Percentiles rank a stretch among this genome's conserved stretches.
Conservation (phyloP, 2,329 filamentous ascomycete species). For the Leptodontidium sp. region DNA sequence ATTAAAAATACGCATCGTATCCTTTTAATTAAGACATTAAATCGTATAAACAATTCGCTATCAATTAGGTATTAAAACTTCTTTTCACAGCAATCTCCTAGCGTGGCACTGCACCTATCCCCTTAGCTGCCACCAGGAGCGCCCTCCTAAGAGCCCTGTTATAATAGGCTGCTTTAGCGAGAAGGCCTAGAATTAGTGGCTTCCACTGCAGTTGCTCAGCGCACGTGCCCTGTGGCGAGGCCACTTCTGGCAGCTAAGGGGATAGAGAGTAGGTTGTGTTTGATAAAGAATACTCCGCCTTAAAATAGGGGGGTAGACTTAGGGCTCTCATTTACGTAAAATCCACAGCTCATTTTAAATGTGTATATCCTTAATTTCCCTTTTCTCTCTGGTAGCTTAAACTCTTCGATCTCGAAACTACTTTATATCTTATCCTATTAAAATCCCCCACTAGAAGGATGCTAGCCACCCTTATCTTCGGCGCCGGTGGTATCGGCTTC, state of each 20-base stretch:
- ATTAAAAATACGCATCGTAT: too few species aligned
- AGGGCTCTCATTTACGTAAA: background rate
- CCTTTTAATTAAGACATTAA: background rate
- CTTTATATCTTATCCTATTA: too few species aligned
- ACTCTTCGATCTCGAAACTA: too few species aligned
- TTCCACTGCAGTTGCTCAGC: too few species aligned
- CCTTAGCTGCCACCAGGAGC: too few species aligned
- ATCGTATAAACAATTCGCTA: background rate
- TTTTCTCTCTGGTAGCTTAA: background rate
- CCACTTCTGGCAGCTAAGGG: too few species aligned
- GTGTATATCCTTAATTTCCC: background rate
- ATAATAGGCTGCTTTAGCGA: background rate
- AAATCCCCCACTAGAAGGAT: background rate
- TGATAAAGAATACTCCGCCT: background rate
- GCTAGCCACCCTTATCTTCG: slow-evolving; percentile 23
- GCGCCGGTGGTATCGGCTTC: slow-evolving; percentile 27
- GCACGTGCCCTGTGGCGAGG: too few species aligned
- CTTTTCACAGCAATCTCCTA: background rate
- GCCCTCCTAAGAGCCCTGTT: too few species aligned
- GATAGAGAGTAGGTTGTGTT: background rate
- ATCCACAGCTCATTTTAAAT: background rate
- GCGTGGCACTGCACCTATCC: background rate
- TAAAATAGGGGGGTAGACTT: background rate
- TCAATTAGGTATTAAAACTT: background rate
- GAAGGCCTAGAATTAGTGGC: too few species aligned